Percentiles rank a stretch among this genome's conserved stretches.
These are phyloP conservation scores for Coriaria nepalensis DNA, from an alignment of 306 rosid species.

Conservation along the genomic window DNA sequence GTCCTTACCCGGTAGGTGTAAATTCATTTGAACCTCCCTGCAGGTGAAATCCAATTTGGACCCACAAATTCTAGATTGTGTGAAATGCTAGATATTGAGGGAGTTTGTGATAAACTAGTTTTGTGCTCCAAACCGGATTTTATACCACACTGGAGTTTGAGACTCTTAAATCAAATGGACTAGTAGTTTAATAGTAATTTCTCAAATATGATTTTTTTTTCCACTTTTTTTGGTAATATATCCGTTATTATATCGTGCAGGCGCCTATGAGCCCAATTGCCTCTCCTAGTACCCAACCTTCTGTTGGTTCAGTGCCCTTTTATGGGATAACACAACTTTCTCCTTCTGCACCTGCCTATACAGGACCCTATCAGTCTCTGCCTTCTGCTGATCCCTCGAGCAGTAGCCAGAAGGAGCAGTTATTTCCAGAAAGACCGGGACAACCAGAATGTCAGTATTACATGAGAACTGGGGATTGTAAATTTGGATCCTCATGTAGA, in stretches of 20 bases:
- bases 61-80: no score
- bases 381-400: conserved; percentile 52
- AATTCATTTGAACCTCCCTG: conserved; percentile 4
- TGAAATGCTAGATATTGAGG: no score
- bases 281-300: conserved; percentile 49
- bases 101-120: no score
- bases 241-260: conserved; percentile 36
- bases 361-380: conserved; percentile 45
- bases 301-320: conserved; percentile 43
- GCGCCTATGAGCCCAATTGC: conserved; percentile 47
- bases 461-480: conserved; percentile 95
- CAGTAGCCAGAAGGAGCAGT: conserved; percentile 54
- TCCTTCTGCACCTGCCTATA: conserved; percentile 38
- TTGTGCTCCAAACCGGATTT: no score
- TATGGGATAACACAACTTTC: conserved; percentile 58
- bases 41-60: no score
- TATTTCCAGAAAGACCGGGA: conserved; percentile 88
- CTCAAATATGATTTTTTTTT: background rate
- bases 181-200: no score
- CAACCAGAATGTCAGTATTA: conserved; percentile 84
- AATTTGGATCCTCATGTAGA: conserved; percentile 90
- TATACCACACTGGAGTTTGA: no score
- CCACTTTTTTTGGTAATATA: conserved; percentile 17
- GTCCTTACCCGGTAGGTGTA: conserved; percentile 61
- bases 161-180: no score